These are phyloP conservation scores for Ustilago bromivora DNA, from an alignment of 1,284 basidiomycete species.

Conservation along the genomic window DNA sequence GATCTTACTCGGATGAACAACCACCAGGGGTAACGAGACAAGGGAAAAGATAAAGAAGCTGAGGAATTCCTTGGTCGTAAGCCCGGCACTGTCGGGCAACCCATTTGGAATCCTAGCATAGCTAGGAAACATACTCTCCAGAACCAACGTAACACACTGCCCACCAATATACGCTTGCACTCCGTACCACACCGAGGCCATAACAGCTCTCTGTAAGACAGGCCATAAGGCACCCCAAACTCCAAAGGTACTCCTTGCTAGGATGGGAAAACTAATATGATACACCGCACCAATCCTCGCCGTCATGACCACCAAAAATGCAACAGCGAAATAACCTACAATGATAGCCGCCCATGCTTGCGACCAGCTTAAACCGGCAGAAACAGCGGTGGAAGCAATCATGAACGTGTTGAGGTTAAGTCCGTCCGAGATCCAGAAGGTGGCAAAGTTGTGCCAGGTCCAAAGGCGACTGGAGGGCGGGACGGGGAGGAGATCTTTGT, in stretches of 20 bases:
- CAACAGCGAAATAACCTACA: constrained; percentile 79
- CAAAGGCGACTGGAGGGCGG: constrained; percentile 56
- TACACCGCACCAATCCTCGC: constrained; percentile 77
- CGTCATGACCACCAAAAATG: constrained; percentile 81
- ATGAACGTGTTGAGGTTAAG: constrained; percentile 61
- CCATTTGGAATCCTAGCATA: constrained; percentile 79
- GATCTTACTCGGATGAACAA: constrained; percentile 84
- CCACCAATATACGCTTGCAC: constrained; percentile 74
- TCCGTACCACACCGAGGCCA: constrained; percentile 76
- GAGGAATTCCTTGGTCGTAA: constrained; percentile 78
- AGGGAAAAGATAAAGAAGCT: constrained; percentile 90
- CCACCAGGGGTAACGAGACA: constrained; percentile 81
- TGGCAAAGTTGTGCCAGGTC: constrained; percentile 49
- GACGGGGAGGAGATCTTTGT: constrained; percentile 59
- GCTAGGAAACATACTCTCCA: constrained; percentile 76
- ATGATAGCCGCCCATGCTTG: constrained; percentile 59
- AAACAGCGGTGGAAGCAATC: constrained; percentile 46
- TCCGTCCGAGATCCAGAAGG: constrained; percentile 66
- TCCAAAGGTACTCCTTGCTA: constrained; percentile 79
- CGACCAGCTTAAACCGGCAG: constrained; percentile 59
- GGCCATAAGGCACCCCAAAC: constrained; percentile 86
- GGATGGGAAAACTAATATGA: constrained; percentile 81
- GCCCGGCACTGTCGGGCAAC: constrained; percentile 79
- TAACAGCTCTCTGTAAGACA: constrained; percentile 78
- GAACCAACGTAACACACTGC: constrained; percentile 77